Conservation (phyloP, 2,329 filamentous ascomycete species). For the Ascochyta lentis region DNA sequence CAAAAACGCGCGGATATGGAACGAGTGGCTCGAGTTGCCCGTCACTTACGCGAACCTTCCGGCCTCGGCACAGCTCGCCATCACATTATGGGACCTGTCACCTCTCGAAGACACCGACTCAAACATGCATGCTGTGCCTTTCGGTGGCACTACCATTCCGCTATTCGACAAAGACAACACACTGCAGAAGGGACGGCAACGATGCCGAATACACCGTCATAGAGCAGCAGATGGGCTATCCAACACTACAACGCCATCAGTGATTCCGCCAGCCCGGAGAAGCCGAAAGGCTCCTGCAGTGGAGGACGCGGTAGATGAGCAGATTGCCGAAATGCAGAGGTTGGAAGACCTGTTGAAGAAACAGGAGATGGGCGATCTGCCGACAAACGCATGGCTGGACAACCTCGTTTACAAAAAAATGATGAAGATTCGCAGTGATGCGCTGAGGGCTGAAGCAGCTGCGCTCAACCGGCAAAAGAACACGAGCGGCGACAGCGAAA, state of each 20-base stretch:
- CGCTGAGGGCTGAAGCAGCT: constrained; percentile 43
- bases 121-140: constrained; percentile 81
- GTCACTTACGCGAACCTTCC: constrained; percentile 84
- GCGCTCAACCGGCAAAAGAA: constrained; percentile 46
- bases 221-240: constrained; percentile 85
- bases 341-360: constrained; percentile 93
- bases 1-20: constrained; percentile 78
- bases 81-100: constrained; percentile 94
- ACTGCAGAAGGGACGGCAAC: constrained; percentile 88
- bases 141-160: constrained; percentile 89
- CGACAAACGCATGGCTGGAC: constrained; percentile 92
- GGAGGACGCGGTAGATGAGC: constrained; percentile 61
- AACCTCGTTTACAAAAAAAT: constrained; percentile 90
- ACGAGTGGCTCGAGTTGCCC: constrained; percentile 92
- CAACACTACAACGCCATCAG: constrained; percentile 77
- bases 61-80: constrained; percentile 80
- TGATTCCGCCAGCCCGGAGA: constrained; percentile 62
- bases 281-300: constrained; percentile 58
- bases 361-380: constrained; percentile 96
- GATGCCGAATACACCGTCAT: constrained; percentile 84
- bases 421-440: constrained; percentile 67
- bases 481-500: constrained; percentile 26
- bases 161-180: constrained; percentile 95
- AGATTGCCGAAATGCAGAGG: constrained; percentile 85
- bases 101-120: constrained; percentile 74